A percentile compares a stretch with the other conserved stretches of the same genome.
Evolutionary conservation across 23 red algal species (phyloP).

Genomic region (Cyanidioschyzon merolae): DNA sequence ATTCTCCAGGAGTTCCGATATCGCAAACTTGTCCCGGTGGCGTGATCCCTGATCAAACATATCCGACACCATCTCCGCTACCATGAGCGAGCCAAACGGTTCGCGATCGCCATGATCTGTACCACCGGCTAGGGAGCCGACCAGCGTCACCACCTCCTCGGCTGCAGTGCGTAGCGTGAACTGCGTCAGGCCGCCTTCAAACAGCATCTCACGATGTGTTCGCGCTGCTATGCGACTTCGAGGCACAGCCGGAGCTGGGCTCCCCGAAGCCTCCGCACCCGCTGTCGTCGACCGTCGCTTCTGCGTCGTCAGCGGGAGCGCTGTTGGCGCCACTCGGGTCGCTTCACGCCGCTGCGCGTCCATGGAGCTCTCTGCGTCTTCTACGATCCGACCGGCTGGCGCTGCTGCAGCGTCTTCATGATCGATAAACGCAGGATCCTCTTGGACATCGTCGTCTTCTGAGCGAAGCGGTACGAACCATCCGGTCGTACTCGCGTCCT

Average conservation of each 20-base stretch:
- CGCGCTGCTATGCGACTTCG: not conserved
- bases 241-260: not conserved
- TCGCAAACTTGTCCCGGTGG: slow-evolving; percentile 7
- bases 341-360: slow-evolving; percentile 1
- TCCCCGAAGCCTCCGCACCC: not conserved
- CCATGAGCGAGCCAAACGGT: slow-evolving; percentile 9
- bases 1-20: slow-evolving; percentile 10
- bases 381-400: not conserved
- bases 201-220: not conserved
- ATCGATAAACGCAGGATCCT: not conserved
- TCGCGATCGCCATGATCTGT: slow-evolving; percentile 16
- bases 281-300: not conserved
- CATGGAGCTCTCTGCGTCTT: not conserved
- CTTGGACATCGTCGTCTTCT: not conserved
- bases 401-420: not conserved
- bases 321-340: not conserved
- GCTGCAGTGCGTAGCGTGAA: slow-evolving; percentile 4
- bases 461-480: slow-evolving; percentile 17
- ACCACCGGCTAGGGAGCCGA: slow-evolving; percentile 21
- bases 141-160: slow-evolving; percentile 13
- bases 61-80: slow-evolving; percentile 18
- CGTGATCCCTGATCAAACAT: slow-evolving; percentile 17
- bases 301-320: not conserved
- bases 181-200: not conserved
- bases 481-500: slow-evolving; percentile 6